A percentile compares a stretch with the other conserved stretches of the same genome.
Conservation (phyloP, 1,284 basidiomycete genomes). For the Hymenochaete sp. region DNA sequence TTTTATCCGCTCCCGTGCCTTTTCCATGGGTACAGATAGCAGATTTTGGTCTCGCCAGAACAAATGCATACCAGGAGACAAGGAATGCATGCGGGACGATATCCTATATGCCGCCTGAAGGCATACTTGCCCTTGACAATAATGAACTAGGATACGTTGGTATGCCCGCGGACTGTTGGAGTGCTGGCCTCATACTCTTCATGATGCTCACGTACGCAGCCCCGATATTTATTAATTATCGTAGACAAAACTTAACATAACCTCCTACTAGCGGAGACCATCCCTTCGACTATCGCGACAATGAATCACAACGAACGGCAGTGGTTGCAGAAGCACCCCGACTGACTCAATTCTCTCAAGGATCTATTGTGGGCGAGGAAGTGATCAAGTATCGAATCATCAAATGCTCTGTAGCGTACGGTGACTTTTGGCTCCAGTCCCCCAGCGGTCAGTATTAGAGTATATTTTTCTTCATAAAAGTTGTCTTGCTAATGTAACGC, state of each 20-base stretch:
- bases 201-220: conserved; percentile 68
- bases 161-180: conserved; percentile 81
- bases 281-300: conserved; percentile 58
- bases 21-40: conserved; percentile 79
- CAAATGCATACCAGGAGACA: conserved; percentile 68
- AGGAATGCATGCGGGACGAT: conserved; percentile 77
- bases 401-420: conserved; percentile 49
- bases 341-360: conserved; percentile 37
- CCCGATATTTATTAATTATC: not conserved
- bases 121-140: conserved; percentile 64
- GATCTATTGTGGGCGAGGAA: conserved; percentile 43
- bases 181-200: conserved; percentile 67
- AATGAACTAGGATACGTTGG: conserved; percentile 65
- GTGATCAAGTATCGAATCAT: conserved; percentile 62
- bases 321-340: conserved; percentile 20
- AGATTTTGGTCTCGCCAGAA: conserved; percentile 81
- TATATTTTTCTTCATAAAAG: conserved; percentile 10
- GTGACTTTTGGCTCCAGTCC: conserved; percentile 43
- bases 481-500: conserved; percentile 9
- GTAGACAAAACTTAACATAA: not conserved
- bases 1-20: conserved; percentile 63
- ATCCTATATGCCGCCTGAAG: conserved; percentile 79
- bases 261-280: conserved; percentile 48
- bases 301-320: conserved; percentile 21
- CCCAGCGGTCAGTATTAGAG: conserved; percentile 43